phyloP scores from a whole-genome alignment of 495 filamentous ascomycete genomes.

The Hypoxylon perforatum region DNA sequence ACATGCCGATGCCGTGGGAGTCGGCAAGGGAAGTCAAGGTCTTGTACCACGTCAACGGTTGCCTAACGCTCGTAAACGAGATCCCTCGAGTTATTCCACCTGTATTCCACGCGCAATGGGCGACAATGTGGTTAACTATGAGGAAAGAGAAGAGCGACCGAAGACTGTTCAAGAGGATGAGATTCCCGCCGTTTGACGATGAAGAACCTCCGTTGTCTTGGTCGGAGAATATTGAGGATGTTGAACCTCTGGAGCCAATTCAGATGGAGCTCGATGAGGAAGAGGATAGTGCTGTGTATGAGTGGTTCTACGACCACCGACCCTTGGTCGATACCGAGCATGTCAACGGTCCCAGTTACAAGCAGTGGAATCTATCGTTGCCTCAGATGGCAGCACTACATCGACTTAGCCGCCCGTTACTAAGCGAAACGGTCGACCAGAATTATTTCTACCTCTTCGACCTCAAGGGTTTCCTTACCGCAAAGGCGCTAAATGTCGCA shows the following conservation, averaged over 20 bases:
- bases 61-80: conserved; percentile 97
- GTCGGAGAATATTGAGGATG: conserved; percentile 99
- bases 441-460: conserved; percentile 99
- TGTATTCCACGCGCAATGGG: conserved; percentile 99
- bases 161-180: conserved; percentile 98
- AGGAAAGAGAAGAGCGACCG: conserved; percentile 96
- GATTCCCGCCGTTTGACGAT: conserved; percentile 98
- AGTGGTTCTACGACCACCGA: conserved; percentile 98
- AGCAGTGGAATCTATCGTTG: conserved; percentile 91
- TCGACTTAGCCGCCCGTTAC: conserved; percentile 87
- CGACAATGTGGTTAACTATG: conserved; percentile 99
- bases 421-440: conserved; percentile 92
- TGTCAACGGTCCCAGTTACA: conserved; percentile 97
- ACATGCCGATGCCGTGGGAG: conserved; percentile 99
- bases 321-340: conserved; percentile 92
- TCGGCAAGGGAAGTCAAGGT: conserved; percentile 95
- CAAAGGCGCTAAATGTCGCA: conserved; percentile 96
- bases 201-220: conserved; percentile 97
- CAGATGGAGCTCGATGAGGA: conserved; percentile 98
- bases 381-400: conserved; percentile 97
- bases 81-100: conserved; percentile 97
- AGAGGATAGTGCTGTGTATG: conserved; percentile 91
- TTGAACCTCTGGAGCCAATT: conserved; percentile 96
- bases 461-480: conserved; percentile 91
- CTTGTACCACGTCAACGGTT: conserved; percentile 97